Evolutionary conservation across 306 rosid genomes (phyloP).

Genomic region (Mucuna pruriens): DNA sequence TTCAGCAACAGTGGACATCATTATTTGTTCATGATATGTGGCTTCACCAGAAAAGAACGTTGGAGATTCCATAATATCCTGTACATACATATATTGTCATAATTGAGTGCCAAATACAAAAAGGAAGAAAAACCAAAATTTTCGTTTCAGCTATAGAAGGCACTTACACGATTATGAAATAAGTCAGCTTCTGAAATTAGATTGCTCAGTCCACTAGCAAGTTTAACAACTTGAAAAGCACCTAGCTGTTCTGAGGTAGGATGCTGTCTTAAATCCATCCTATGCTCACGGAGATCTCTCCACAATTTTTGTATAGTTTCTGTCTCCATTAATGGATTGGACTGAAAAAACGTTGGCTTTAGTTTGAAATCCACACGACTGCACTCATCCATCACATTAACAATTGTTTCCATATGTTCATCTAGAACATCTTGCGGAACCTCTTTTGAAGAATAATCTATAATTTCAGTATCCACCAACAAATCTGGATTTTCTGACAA

Average conservation of each 20-base stretch:
- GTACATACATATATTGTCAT: slow-evolving; percentile 45
- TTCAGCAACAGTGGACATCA: slow-evolving; percentile 67
- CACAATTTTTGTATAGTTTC: slow-evolving; percentile 63
- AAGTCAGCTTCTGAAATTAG: slow-evolving; percentile 74
- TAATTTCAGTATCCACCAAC: slow-evolving; percentile 44
- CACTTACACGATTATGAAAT: slow-evolving; percentile 56
- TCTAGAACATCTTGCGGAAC: slow-evolving; percentile 49
- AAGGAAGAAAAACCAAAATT: slow-evolving; percentile 25
- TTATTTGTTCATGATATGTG: slow-evolving; percentile 55
- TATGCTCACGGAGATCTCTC: slow-evolving; percentile 61
- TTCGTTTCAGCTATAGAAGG: slow-evolving; percentile 19
- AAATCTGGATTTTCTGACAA: slow-evolving; percentile 40
- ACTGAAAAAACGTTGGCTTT: slow-evolving; percentile 44
- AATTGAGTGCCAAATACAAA: slow-evolving; percentile 10
- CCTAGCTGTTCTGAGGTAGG: slow-evolving; percentile 51
- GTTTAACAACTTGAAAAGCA: slow-evolving; percentile 56
- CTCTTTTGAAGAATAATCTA: slow-evolving; percentile 49
- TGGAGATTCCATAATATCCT: slow-evolving; percentile 64
- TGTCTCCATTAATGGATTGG: slow-evolving; percentile 40
- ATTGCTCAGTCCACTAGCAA: slow-evolving; percentile 62
- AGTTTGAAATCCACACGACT: slow-evolving; percentile 74
- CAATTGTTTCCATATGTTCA: slow-evolving; percentile 52
- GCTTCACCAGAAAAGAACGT: slow-evolving; percentile 52
- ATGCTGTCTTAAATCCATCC: slow-evolving; percentile 55
- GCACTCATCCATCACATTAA: slow-evolving; percentile 85